A percentile compares a stretch with the other conserved stretches of the same genome.
phyloP scores from a whole-genome alignment of 2,329 filamentous ascomycete genomes.

The Arachnomyces sp. region DNA sequence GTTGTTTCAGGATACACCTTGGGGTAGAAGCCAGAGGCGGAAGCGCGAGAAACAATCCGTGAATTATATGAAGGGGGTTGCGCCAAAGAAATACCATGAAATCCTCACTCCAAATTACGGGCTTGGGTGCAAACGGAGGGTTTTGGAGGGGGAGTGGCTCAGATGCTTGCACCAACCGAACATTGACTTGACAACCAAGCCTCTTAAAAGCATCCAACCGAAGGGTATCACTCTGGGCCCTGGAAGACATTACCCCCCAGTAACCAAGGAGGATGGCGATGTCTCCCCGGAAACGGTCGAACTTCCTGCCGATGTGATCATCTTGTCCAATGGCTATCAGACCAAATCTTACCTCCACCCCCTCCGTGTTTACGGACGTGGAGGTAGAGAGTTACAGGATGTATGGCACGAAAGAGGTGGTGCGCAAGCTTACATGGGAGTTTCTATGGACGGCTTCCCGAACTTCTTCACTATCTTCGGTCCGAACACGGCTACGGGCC shows the following conservation, averaged over 20 bases:
- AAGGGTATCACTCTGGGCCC: constrained; percentile 45
- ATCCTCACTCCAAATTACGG: constrained; percentile 55
- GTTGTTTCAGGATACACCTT: constrained; percentile 34
- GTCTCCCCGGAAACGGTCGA: constrained; percentile 28
- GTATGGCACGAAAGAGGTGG: constrained; percentile 54
- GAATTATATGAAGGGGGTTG: constrained; percentile 39
- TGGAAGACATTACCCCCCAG: constrained; percentile 37
- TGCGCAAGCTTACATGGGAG: constrained; percentile 52
- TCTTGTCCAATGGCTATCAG: constrained; percentile 55
- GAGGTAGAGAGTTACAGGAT: constrained; percentile 43
- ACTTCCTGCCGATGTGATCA: constrained; percentile 51
- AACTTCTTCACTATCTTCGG: constrained; percentile 59
- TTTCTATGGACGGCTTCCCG: constrained; percentile 52
- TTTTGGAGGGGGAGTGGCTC: constrained; percentile 52
- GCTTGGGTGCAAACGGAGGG: constrained; percentile 56
- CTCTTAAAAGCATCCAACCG: constrained; percentile 41
- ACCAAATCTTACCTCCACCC: constrained; percentile 48
- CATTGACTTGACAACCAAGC: constrained; percentile 46
- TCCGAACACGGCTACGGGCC: constrained; percentile 55
- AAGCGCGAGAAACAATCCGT: constrained; percentile 37
- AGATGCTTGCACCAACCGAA: constrained; percentile 44
- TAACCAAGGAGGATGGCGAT: constrained; percentile 13
- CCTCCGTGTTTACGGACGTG: constrained; percentile 45
- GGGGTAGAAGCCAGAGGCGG: constrained; percentile 31
- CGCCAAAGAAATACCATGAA: constrained; percentile 53